Base-by-base conservation (phyloP, 1,139 yeast species). In the Saccharomyces hybrid region DNA sequence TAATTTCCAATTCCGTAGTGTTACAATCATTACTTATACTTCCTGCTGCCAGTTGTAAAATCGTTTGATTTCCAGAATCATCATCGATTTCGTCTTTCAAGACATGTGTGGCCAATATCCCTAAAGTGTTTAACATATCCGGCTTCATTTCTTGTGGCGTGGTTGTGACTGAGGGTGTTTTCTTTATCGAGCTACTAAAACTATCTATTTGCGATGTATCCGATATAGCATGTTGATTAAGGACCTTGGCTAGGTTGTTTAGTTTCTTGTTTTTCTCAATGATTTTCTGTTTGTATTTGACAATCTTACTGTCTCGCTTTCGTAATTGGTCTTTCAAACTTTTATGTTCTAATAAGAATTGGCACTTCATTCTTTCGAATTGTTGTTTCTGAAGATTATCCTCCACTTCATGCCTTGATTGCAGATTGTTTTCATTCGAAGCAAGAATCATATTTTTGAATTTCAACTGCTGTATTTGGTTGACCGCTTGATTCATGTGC, bases 391-490 rank as follows among this genome's bases (percentile, higher is more conserved):
- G 71, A 26, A 79, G 63, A 54, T 70, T 74, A 51, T 71, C 71
- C 60, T 79, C 82, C 19, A 78, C 82, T 58, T 76, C 78, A 53
- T 71, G 70, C 42, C 82, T 67, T 61, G 74, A 77, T 44, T 70
- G 67, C 7, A 68, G 60, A 55, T 75, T 78, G 51, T 32, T 48
- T 9, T 48, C 52, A 44, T 50, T 29, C 14, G 46, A 75, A 29
- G 74, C 68, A 47, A 72, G 61, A 42, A 76, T 65, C 61, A 73
- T 67, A 59, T 71, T 73, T 61, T 75, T 78, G 52, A 77, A 68
- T 57, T 73, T 71, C 27, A 66, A 55, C 49, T 68, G 69, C 44
- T 66, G 66, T 19, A 61, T 57, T 49, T 66, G 51, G 12, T 12
- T 19, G 24, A 38, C 26, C 14, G 44, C 44, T 38, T 38, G 44